Evolutionary conservation across 83 land plant genomes (phyloP), one percentile per base, ranked within the genome.

Genomic region (Thuja plicata): DNA sequence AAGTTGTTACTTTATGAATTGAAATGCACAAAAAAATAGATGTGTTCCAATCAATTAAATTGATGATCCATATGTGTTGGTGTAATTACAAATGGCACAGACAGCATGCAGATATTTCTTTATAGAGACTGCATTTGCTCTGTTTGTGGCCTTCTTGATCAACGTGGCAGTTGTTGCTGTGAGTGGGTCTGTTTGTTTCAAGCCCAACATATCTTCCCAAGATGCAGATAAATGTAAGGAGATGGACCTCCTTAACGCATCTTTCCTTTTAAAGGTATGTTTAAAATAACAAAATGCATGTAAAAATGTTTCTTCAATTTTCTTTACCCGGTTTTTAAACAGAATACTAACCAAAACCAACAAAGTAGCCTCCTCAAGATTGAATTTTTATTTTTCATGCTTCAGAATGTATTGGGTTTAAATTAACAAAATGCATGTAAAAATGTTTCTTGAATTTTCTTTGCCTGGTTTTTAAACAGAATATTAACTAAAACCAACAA

Each of bases 111-210:
- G 92, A 24, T 96, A 86, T 73, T 96, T 91, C 87, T 76, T 95
- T 13, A 62, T 94, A 34, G 98, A 96, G 88, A 95, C 94, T 86
- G 98, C 93, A 70, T 50, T 95, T 45, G 94, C 97, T 10, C 87
- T 95, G 84, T 91, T 92, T 41, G 86, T 96, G 8, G 93, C 97
- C 10, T 93, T 96, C 55, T 77, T 96, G 17, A 96, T 96, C 88
- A 96, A 96, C 34, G 91, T 96, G 21, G 94, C 96, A 12, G 91
- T 96, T 5, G 85, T 95, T 11, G 92, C 96, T 13, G 95, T 96
- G 3, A 88, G 93, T 5, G 97, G 96, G 24, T 77, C 93, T 7
- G 94, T 95, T 13, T 96, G 97, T 87, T 84, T 66, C 27, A 87
- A 87, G 27, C 79, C 46, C 3, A 88, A 91, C 24, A 35, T 96